These are phyloP conservation scores for Waltiozyma sp. DNA, from an alignment of 1,139 yeast genomes.

Conservation along the genomic window DNA sequence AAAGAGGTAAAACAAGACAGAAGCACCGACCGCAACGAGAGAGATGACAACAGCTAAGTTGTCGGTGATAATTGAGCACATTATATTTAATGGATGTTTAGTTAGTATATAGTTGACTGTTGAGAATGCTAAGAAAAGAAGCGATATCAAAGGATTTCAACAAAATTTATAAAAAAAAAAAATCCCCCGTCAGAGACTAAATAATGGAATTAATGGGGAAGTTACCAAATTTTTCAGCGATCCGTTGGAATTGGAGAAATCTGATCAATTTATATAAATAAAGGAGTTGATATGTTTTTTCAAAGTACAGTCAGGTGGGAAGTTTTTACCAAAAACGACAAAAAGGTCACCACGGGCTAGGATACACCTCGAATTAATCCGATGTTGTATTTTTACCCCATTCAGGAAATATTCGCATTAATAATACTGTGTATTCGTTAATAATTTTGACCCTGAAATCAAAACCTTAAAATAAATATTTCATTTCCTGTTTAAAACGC, in stretches of 20 bases:
- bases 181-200: no score
- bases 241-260: not conserved
- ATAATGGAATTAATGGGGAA: no score
- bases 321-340: not conserved
- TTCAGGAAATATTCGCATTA: no score
- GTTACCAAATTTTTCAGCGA: no score
- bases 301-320: not conserved
- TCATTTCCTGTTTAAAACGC: no score
- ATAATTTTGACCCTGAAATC: no score
- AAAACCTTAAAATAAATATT: no score
- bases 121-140: not conserved
- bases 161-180: not conserved
- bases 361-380: not conserved
- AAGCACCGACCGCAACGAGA: constrained; percentile 9
- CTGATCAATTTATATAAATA: no score
- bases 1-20: constrained; percentile 5
- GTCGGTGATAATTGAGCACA: not conserved
- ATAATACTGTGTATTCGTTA: no score
- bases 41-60: not conserved
- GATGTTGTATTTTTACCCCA: no score
- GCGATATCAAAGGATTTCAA: not conserved
- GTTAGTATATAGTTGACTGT: not conserved
- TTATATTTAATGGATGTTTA: no score
- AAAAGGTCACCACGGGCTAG: not conserved
- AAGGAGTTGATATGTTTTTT: not conserved